Percentiles rank a stretch among this genome's conserved stretches.
Conservation (phyloP, 306 rosid species). For the Pueraria montana region DNA sequence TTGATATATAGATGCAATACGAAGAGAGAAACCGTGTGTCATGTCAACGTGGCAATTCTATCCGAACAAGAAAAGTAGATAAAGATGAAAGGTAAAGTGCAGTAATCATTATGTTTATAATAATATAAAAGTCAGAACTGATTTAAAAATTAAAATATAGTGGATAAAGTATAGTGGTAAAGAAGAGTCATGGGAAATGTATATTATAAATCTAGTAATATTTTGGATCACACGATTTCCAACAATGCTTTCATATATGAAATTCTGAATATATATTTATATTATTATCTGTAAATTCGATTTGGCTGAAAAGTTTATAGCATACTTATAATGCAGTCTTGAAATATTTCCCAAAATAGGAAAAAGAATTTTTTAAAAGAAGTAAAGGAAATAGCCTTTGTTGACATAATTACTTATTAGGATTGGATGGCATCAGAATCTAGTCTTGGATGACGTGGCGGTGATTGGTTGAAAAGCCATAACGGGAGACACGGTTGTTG, state of each 20-base stretch:
- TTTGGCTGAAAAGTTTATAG: background rate
- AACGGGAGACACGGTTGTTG: background rate
- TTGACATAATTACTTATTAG: no score
- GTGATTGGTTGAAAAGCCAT: background rate
- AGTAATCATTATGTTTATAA: background rate
- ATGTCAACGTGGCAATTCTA: constrained; percentile 67
- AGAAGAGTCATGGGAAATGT: background rate
- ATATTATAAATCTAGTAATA: background rate
- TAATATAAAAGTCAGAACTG: background rate
- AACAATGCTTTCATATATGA: background rate
- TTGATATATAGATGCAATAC: constrained; percentile 36
- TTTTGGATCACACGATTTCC: background rate
- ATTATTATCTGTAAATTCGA: background rate
- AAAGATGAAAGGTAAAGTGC: background rate
- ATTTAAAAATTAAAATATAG: background rate
- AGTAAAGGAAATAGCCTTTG: background rate
- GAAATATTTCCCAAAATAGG: background rate
- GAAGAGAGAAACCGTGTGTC: background rate
- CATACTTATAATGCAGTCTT: background rate
- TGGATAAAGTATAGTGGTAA: background rate
- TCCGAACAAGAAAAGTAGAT: constrained; percentile 53
- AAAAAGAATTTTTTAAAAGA: background rate
- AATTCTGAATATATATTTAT: background rate
- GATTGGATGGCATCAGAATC: constrained; percentile 10
- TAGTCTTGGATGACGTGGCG: constrained; percentile 6